Conservation (phyloP, 768 basidiomycete genomes). For the Ephemerocybe angulata region DNA sequence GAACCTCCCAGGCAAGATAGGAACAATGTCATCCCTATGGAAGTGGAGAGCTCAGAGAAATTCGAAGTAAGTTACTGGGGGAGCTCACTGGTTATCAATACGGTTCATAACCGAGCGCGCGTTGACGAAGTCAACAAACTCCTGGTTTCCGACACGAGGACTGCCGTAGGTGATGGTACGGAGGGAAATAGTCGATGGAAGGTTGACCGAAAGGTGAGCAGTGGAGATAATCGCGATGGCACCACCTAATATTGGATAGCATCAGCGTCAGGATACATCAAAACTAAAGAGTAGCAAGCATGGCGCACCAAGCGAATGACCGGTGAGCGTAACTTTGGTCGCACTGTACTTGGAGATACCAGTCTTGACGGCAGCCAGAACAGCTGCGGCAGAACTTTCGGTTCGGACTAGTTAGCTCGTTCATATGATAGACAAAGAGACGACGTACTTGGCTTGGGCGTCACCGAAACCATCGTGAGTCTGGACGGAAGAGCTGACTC, state of each 20-base stretch:
- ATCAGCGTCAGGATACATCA: constrained; percentile 34
- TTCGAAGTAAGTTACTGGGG: neutral
- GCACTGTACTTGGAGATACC: constrained; percentile 9
- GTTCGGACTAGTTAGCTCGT: neutral
- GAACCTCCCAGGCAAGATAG: constrained; percentile 51
- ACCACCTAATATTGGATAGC: constrained; percentile 35
- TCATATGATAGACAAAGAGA: neutral
- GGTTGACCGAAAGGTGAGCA: constrained; percentile 43
- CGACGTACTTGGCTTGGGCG: constrained; percentile 38
- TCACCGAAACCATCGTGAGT: constrained; percentile 55
- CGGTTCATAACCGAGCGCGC: constrained; percentile 37
- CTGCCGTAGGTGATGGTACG: constrained; percentile 46
- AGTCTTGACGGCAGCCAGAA: constrained; percentile 21
- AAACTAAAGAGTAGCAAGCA: constrained; percentile 15
- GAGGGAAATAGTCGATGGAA: constrained; percentile 36
- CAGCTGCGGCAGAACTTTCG: constrained; percentile 39
- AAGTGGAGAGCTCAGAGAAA: neutral
- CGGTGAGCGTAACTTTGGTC: constrained; percentile 38
- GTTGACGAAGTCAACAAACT: constrained; percentile 51
- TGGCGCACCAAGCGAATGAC: constrained; percentile 13
- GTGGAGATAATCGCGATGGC: constrained; percentile 51
- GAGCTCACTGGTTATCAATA: constrained; percentile 34
- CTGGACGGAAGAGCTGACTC: constrained; percentile 37
- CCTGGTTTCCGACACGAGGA: constrained; percentile 47
- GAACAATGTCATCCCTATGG: constrained; percentile 37